Conservation (phyloP, 2,329 filamentous ascomycete genomes). For the Nemania sp. region DNA sequence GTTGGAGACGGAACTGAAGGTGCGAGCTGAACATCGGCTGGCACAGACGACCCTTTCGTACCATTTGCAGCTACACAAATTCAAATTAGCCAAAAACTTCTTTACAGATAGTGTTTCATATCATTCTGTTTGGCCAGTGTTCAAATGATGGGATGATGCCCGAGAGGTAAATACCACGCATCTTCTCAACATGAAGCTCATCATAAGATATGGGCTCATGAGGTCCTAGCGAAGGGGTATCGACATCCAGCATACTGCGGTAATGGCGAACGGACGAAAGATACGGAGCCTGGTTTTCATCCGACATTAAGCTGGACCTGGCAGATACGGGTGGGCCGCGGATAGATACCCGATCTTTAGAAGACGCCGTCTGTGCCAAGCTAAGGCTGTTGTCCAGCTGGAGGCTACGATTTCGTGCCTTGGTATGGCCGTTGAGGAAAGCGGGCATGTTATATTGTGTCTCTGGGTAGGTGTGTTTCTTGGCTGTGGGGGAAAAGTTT, state of each 20-base stretch:
- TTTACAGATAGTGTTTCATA: slow-evolving; percentile 15
- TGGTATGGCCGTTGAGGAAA: slow-evolving; percentile 49
- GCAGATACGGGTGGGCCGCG: slow-evolving; percentile 33
- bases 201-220: slow-evolving; percentile 51
- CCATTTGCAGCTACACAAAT: slow-evolving; percentile 46
- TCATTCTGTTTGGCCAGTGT: slow-evolving; percentile 21
- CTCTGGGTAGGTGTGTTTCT: slow-evolving; percentile 21
- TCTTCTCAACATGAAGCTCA: slow-evolving; percentile 47
- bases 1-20: slow-evolving; percentile 48
- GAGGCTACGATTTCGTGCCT: slow-evolving; percentile 52
- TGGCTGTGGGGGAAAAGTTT: slow-evolving; percentile 35
- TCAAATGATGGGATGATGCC: slow-evolving; percentile 34
- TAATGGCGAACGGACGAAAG: slow-evolving; percentile 44
- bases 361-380: slow-evolving; percentile 23
- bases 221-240: slow-evolving; percentile 50
- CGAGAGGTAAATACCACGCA: slow-evolving; percentile 31
- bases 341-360: slow-evolving; percentile 26
- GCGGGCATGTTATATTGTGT: slow-evolving; percentile 45
- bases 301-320: slow-evolving; percentile 42
- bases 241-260: slow-evolving; percentile 59
- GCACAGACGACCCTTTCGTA: slow-evolving; percentile 40
- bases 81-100: slow-evolving; percentile 42
- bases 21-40: slow-evolving; percentile 51
- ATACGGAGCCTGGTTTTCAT: slow-evolving; percentile 44
- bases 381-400: slow-evolving; percentile 46